Percentiles rank a stretch among this genome's conserved stretches.
Conservation (phyloP, 306 rosid genomes). For the Nissolia schottii region DNA sequence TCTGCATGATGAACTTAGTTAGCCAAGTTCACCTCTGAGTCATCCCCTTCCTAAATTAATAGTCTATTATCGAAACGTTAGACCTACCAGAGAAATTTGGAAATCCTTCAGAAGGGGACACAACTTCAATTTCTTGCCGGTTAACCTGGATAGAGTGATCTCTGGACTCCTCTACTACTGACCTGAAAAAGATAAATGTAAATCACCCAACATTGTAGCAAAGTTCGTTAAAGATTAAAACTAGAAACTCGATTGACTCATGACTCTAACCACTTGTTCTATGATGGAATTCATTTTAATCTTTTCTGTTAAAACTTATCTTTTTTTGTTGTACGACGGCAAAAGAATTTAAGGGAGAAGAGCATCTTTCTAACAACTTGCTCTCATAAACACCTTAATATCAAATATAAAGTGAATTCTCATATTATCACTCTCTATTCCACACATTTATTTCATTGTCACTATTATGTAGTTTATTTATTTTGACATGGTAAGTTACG, state of each 20-base stretch:
- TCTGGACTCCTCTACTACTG: constrained; percentile 40
- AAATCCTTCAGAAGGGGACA: constrained; percentile 44
- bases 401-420: too few relatives aligned
- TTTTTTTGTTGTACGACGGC: too few relatives aligned
- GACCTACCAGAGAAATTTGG: constrained; percentile 37
- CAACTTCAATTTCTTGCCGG: constrained; percentile 42
- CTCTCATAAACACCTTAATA: neutral
- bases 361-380: neutral
- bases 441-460: neutral
- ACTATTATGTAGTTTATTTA: neutral
- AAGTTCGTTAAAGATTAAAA: neutral
- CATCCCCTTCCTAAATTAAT: constrained; percentile 41
- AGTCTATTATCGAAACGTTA: constrained; percentile 30
- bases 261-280: neutral
- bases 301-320: neutral
- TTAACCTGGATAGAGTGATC: constrained; percentile 23
- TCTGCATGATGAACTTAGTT: constrained; percentile 33
- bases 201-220: neutral
- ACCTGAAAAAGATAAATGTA: constrained; percentile 38
- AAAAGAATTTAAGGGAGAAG: neutral
- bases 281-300: neutral
- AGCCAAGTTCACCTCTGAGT: constrained; percentile 21
- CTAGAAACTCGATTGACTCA: neutral
- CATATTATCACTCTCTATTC: too few relatives aligned
- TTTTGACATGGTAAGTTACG: neutral